Conservation (phyloP, 768 basidiomycete species). For the Kwoniella dendrophila region DNA sequence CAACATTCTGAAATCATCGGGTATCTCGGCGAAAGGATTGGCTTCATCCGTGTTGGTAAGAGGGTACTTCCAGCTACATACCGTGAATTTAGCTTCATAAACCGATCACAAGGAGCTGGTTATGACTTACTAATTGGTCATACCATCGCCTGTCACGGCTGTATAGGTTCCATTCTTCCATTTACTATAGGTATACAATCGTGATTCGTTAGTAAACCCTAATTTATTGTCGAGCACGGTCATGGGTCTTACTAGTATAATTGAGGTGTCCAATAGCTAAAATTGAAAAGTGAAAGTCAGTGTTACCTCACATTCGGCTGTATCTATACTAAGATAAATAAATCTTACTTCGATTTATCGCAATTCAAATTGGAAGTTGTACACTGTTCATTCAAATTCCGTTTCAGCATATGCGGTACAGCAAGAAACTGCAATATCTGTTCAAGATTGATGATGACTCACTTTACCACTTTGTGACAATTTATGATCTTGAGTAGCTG, state of each 20-base stretch:
- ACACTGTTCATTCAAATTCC: conserved; percentile 17
- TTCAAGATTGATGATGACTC: conserved; percentile 2
- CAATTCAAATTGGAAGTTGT: conserved; percentile 30
- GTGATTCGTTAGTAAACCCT: too few species aligned
- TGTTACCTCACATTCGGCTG: too few species aligned
- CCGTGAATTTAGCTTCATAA: not conserved
- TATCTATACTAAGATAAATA: too few species aligned
- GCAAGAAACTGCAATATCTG: not conserved
- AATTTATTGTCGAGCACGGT: not conserved
- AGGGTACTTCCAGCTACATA: conserved; percentile 20
- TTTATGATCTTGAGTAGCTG: conserved; percentile 10
- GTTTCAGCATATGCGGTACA: not conserved
- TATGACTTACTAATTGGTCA: conserved; percentile 26
- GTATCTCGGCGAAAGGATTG: conserved; percentile 26
- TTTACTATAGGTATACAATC: too few species aligned
- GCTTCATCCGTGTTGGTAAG: conserved; percentile 9
- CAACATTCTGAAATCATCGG: conserved; percentile 40
- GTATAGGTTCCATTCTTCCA: conserved; percentile 32
- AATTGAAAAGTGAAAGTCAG: not conserved
- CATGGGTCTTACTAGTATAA: conserved; percentile 30
- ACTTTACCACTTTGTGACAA: conserved; percentile 1
- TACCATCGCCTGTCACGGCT: conserved; percentile 27
- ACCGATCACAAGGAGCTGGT: not conserved
- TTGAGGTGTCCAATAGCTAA: conserved; percentile 37
- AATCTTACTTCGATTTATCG: conserved; percentile 30